These are phyloP conservation scores for Xylaria venustula DNA, from an alignment of 495 filamentous ascomycete species.

Conservation along the genomic window DNA sequence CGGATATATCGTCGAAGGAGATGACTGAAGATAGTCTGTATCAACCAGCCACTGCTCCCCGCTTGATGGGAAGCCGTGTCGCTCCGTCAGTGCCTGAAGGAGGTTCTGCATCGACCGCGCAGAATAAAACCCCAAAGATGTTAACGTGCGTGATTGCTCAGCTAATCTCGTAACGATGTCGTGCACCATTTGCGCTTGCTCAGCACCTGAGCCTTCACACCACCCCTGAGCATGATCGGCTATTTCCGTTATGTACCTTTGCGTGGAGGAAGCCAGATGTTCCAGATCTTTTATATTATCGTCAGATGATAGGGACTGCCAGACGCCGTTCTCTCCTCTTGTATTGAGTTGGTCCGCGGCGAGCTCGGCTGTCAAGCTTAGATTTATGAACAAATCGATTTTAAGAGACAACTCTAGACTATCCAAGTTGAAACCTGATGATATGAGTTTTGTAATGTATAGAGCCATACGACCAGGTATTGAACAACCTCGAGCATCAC, in stretches of 20 bases:
- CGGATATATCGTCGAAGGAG: constrained; percentile 44
- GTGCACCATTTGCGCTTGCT: constrained; percentile 30
- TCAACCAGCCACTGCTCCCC: constrained; percentile 43
- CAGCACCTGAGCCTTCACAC: constrained; percentile 27
- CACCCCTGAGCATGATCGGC: constrained; percentile 32
- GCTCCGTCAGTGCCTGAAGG: constrained; percentile 35
- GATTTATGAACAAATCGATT: constrained; percentile 38
- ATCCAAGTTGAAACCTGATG: constrained; percentile 26
- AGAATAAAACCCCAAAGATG: constrained; percentile 44
- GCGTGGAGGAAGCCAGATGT: constrained; percentile 58
- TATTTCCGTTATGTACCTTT: constrained; percentile 52
- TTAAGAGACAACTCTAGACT: constrained; percentile 29
- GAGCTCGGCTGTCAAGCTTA: constrained; percentile 40
- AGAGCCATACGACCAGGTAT: constrained; percentile 69
- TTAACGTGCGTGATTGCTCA: constrained; percentile 30
- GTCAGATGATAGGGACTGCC: constrained; percentile 29
- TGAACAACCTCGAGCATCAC: constrained; percentile 69
- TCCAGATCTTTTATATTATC: constrained; percentile 60
- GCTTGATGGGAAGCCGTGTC: constrained; percentile 36
- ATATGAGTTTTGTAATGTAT: constrained; percentile 61
- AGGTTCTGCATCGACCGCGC: constrained; percentile 46
- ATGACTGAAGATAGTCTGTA: constrained; percentile 36
- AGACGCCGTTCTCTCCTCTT: constrained; percentile 31
- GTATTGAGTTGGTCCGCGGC: constrained; percentile 45
- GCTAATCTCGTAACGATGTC: constrained; percentile 37